phyloP scores from a whole-genome alignment of 2,329 filamentous ascomycete genomes.

The Macrophomina phaseolina region DNA sequence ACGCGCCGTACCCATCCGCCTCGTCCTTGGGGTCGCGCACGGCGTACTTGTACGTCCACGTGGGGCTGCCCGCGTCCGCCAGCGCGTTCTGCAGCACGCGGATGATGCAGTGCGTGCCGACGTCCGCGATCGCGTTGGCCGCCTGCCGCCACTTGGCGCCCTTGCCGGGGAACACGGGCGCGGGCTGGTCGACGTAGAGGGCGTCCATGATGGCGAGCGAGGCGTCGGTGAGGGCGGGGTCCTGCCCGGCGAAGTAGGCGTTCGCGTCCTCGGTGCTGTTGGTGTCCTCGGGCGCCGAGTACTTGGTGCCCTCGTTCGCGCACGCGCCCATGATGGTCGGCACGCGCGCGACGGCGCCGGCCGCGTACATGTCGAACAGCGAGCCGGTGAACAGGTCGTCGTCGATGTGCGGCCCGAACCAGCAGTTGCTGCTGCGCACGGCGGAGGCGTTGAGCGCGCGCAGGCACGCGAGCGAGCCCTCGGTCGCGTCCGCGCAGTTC shows the following conservation, averaged over 20 bases:
- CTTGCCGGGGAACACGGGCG: slow-evolving; percentile 57
- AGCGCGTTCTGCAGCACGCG: slow-evolving; percentile 59
- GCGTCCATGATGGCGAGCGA: slow-evolving; percentile 60
- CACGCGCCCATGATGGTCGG: slow-evolving; percentile 61
- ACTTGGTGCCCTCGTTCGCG: slow-evolving; percentile 70
- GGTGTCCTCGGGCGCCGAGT: slow-evolving; percentile 57
- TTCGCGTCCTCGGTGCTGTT: slow-evolving; percentile 57
- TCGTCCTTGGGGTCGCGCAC: slow-evolving; percentile 65
- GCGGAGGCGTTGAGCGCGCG: slow-evolving; percentile 50
- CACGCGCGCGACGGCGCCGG: slow-evolving; percentile 57
- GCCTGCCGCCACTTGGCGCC: slow-evolving; percentile 65
- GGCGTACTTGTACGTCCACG: slow-evolving; percentile 73
- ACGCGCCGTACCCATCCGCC: slow-evolving; percentile 64
- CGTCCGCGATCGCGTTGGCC: slow-evolving; percentile 58
- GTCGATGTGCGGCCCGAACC: slow-evolving; percentile 60
- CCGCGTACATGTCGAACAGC: slow-evolving; percentile 55
- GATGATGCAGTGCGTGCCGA: slow-evolving; percentile 62
- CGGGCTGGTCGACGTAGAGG: slow-evolving; percentile 56
- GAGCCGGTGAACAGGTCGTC: slow-evolving; percentile 57
- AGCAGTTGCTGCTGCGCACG: slow-evolving; percentile 56
- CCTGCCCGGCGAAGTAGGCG: slow-evolving; percentile 63
- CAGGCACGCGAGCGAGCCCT: slow-evolving; percentile 56
- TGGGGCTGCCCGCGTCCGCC: slow-evolving; percentile 34
- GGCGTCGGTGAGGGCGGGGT: slow-evolving; percentile 57
- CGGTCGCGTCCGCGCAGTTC: slow-evolving; percentile 46